Base-by-base conservation (phyloP, 805 yeast genomes). In the Suhomyces tanzawaensis region DNA sequence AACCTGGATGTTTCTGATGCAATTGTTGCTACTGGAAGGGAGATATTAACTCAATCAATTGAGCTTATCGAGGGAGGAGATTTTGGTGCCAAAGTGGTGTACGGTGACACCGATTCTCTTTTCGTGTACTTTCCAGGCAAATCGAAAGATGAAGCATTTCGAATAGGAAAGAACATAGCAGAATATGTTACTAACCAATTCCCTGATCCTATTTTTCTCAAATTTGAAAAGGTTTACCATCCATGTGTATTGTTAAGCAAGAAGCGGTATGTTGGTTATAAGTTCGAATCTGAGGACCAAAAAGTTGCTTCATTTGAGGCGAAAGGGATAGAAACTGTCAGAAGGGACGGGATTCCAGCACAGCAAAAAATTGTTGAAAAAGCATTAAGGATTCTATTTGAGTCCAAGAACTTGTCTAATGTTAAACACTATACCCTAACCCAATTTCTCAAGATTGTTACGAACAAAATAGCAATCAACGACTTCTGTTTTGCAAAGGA, bases 51-150 rank as follows among this genome's bases (percentile, higher is more conserved):
- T 37, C 71, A 72, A 36, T 83, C 96, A 0, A 81, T 88, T 19
- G 72, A 73, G 1, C 52, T 73, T 34, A 90, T 93, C 36, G 95
- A 89, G 42, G 64, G 74, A 12, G 56, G 64, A 2, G 54, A 68
- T 17, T 86, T 89, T 86, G 89, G 89, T 2, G 97, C 96, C 0
- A 81, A 85, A 51, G 96, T 93, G 0, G 96, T 91, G 0, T 93
- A 93, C 57, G 98, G 99, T 4, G 99, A 93, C 57, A 93, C 99
- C 0, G 99, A 93, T 60, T 86, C 96, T 28, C 60, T 93, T 39
- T 93, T 93, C 70, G 90, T 93, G 2, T 84, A 86, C 53, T 69
- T 93, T 4, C 97, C 97, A 0, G 96, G 96, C 0, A 79, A 79
- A 51, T 69, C 86, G 0, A 77, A 72, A 45, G 74, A 65, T 2